Base-by-base conservation (phyloP, 768 basidiomycete species). In the Russula sp. region DNA sequence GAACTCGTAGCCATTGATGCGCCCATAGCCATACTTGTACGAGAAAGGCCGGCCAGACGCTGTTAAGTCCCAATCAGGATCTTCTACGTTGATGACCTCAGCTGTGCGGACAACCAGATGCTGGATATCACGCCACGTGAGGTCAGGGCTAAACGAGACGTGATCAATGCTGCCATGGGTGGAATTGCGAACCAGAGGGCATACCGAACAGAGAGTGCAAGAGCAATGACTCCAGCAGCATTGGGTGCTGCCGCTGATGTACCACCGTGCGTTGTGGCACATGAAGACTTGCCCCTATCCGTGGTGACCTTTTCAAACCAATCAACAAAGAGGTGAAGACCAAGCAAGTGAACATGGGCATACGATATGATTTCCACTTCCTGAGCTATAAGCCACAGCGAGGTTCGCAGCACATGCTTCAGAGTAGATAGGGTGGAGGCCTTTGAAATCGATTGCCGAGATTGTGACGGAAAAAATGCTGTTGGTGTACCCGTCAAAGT, bases 401-500 rank as follows among this genome's bases (percentile, higher is more conserved):
- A 99, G 86, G 73, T 98, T 98, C 2, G 97, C 97, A 7, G 96
- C 87, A 69, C 97, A 99, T n/a, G 93, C 76, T 73, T 99, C 97
- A 5, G 96, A 98, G 69, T 99, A 98, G 71, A 90, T 93, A 14
- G 97, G 97, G 70, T 97, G 97, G 36, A 94, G 74, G 16, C 94
- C 96, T 70, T 91, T 90, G 72, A 87, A 84, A 69, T 98, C 97
- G 61, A 98, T 80, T 0, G 97, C 92, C n/a, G 93, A 87, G 34
- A 99, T 93, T 0, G 97, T 99, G 46, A 99, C 85, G 7, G 90
- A 92, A 74, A 92, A 98, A 61, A 98, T 95, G 69, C 89, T 92
- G 71, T 99, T 99, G 13, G 97, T 99, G 73, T 99, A 99, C 7
- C 97, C 97, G 67, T 98, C 96, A 70, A 99, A 98, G 72, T 99